A percentile compares a stretch with the other conserved stretches of the same genome.
Conservation (phyloP, 164 flowering plant genomes). For the Kalanchoe fedtschenkoi region DNA sequence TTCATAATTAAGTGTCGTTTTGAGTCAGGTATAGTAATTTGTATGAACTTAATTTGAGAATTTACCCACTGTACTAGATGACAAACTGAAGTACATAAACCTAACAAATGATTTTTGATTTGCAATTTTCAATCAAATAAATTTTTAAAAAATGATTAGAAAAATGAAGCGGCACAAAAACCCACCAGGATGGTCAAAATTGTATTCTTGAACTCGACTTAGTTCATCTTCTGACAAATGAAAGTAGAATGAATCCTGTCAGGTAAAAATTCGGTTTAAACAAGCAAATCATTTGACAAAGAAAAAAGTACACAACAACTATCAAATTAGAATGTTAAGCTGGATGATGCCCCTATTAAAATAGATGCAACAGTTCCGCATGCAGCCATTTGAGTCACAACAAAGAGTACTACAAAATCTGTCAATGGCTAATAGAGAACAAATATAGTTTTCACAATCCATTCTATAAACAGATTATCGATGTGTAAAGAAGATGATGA, state of each 20-base stretch:
- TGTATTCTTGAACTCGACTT: slow-evolving; percentile 8
- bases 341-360: not conserved
- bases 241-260: slow-evolving; percentile 93
- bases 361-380: not conserved
- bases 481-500: not conserved
- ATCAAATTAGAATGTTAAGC: not conserved
- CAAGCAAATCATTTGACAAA: not conserved
- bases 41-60: not conserved
- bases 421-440: not conserved
- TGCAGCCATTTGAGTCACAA: not conserved
- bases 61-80: not conserved
- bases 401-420: not conserved
- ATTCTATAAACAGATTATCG: not conserved
- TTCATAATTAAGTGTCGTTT: not conserved
- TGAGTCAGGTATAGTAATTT: not conserved
- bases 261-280: slow-evolving; percentile 6
- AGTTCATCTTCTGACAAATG: slow-evolving; percentile 27
- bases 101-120: not conserved
- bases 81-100: no score
- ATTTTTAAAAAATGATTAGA: not conserved
- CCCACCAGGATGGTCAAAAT: slow-evolving; percentile 45
- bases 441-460: no score
- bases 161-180: slow-evolving; percentile 3
- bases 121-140: not conserved
- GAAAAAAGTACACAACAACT: not conserved